Evolutionary conservation across 2,329 filamentous ascomycete genomes (phyloP).

Genomic region (Botrytis byssoidea): DNA sequence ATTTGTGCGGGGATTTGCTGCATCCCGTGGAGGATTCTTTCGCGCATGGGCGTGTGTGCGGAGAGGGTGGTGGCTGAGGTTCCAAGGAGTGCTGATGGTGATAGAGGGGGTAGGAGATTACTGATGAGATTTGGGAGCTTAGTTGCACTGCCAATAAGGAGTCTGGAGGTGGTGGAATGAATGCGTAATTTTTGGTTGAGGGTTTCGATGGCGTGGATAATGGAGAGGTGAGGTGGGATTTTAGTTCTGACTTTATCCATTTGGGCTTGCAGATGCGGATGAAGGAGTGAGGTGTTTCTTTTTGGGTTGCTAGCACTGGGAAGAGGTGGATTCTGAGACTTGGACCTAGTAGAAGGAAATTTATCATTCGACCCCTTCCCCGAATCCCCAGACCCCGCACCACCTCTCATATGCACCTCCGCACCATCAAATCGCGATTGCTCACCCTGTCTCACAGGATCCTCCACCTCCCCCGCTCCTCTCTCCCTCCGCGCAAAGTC

Average conservation of each 20-base stretch:
- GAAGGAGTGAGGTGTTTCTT: not conserved
- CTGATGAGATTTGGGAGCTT: not conserved
- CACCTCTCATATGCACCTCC: not conserved
- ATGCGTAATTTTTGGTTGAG: not conserved
- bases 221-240: not conserved
- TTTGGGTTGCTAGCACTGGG: too few relatives aligned
- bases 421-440: not conserved
- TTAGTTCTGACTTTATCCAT: not conserved
- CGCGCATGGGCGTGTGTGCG: not conserved
- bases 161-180: accelerated
- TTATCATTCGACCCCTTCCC: not conserved
- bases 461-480: not conserved
- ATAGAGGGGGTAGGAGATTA: not conserved
- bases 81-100: too few relatives aligned
- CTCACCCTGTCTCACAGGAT: accelerated
- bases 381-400: not conserved
- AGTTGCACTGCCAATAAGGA: too few relatives aligned
- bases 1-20: not conserved
- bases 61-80: too few relatives aligned
- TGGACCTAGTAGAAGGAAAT: not conserved
- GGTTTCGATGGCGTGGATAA: not conserved
- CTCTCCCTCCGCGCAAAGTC: not conserved
- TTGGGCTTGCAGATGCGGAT: not conserved
- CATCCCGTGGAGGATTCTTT: not conserved
- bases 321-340: not conserved